Evolutionary conservation across 805 yeast species (phyloP).

Genomic region (Candida parachauliodes): DNA sequence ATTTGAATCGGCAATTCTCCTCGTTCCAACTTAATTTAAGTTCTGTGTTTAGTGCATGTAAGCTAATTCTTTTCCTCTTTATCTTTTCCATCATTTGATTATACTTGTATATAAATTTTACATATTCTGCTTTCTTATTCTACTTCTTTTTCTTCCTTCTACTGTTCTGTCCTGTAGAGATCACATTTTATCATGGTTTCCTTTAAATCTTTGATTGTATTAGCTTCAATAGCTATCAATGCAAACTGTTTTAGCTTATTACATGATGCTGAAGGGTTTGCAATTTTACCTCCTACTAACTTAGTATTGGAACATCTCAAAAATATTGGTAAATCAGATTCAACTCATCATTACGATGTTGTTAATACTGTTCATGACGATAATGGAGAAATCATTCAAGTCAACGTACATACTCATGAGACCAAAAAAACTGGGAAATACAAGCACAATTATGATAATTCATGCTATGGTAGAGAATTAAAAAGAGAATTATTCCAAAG

Average conservation of each 20-base stretch:
- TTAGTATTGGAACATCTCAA: slow-evolving; percentile 10
- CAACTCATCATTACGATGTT: slow-evolving; percentile 9
- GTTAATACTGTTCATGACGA: slow-evolving; percentile 9
- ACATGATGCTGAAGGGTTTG: slow-evolving; percentile 9
- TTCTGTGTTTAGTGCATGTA: too few relatives aligned
- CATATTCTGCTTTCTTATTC: background rate
- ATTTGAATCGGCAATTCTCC: too few relatives aligned
- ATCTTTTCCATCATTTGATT: slow-evolving; percentile 4
- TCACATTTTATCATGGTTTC: slow-evolving; percentile 9
- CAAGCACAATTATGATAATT: slow-evolving; percentile 10
- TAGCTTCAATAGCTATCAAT: slow-evolving; percentile 4
- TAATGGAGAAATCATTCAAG: slow-evolving; percentile 11
- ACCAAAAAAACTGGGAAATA: slow-evolving; percentile 10
- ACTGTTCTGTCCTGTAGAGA: background rate
- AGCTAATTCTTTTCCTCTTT: background rate
- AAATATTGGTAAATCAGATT: slow-evolving; percentile 6
- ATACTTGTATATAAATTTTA: too few relatives aligned
- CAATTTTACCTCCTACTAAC: slow-evolving; percentile 13
- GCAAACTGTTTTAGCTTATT: slow-evolving; percentile 7
- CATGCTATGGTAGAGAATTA: slow-evolving; percentile 7
- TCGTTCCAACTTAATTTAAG: too few relatives aligned
- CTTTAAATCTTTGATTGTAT: slow-evolving; percentile 6
- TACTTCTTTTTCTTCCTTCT: background rate
- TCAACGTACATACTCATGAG: slow-evolving; percentile 11
- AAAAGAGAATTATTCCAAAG: slow-evolving; percentile 9